A percentile compares a stretch with the other conserved stretches of the same genome.
Evolutionary conservation across 352 stramenopile species (phyloP).

Genomic region (Phytophthora megakarya): DNA sequence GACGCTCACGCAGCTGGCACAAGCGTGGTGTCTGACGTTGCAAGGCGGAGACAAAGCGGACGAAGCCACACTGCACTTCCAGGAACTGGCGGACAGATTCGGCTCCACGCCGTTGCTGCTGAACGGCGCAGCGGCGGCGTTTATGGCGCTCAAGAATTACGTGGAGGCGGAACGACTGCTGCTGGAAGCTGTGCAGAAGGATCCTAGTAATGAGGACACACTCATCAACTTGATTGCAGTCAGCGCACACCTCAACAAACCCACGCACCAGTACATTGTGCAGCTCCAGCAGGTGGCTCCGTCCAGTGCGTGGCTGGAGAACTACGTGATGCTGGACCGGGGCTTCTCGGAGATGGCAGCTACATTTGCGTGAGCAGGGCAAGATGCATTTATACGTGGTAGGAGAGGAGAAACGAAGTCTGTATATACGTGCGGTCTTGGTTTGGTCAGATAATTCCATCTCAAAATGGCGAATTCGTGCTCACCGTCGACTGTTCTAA

Average conservation of each 20-base stretch:
- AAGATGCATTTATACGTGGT: constrained; percentile 30
- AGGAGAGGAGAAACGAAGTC: constrained; percentile 26
- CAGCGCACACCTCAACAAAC: constrained; percentile 90
- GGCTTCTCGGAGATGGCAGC: constrained; percentile 72
- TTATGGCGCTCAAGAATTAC: constrained; percentile 93
- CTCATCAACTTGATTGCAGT: constrained; percentile 94
- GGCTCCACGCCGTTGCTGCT: constrained; percentile 91
- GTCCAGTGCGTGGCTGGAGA: constrained; percentile 70
- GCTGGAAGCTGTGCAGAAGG: constrained; percentile 87
- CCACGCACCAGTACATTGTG: constrained; percentile 71
- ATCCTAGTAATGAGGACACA: constrained; percentile 90
- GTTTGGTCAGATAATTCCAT: constrained; percentile 24
- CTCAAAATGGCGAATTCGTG: constrained; percentile 25
- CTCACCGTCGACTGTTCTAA: constrained; percentile 10
- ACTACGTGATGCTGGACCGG: constrained; percentile 68
- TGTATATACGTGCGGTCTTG: constrained; percentile 18
- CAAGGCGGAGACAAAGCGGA: constrained; percentile 83
- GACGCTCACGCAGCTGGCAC: constrained; percentile 94
- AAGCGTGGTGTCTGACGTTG: constrained; percentile 88
- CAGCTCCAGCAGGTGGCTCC: constrained; percentile 84
- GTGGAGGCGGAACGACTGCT: constrained; percentile 89
- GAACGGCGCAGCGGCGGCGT: constrained; percentile 91
- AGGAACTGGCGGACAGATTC: constrained; percentile 95
- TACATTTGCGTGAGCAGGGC: constrained; percentile 55
- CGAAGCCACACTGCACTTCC: constrained; percentile 93